These are phyloP conservation scores for Dothiorella sarmentorum DNA, from an alignment of 2,329 filamentous ascomycete genomes.

Conservation along the genomic window DNA sequence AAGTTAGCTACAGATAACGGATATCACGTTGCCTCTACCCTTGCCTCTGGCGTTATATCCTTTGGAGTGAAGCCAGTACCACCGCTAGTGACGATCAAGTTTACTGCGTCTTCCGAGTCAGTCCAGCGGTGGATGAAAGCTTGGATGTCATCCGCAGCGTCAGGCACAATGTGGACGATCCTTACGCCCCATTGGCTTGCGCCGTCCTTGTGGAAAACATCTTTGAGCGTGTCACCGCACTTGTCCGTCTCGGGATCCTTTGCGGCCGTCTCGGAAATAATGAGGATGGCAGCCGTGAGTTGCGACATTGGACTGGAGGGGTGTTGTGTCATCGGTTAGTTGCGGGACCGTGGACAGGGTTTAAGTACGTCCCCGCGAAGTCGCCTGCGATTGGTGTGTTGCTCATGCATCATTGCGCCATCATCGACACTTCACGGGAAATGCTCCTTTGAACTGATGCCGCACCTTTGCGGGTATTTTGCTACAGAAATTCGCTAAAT, in stretches of 20 bases:
- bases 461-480: constrained; percentile 12
- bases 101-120: constrained; percentile 59
- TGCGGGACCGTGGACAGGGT: background rate
- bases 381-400: background rate
- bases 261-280: constrained; percentile 87
- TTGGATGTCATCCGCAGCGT: constrained; percentile 73
- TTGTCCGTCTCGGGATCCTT: constrained; percentile 76
- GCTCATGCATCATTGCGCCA: background rate
- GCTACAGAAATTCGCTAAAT: constrained; percentile 14
- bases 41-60: constrained; percentile 87
- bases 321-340: constrained; percentile 11
- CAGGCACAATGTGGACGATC: constrained; percentile 72
- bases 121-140: constrained; percentile 68
- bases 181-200: constrained; percentile 68
- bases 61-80: constrained; percentile 87
- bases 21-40: background rate
- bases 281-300: constrained; percentile 72
- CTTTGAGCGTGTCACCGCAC: constrained; percentile 62
- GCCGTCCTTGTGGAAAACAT: constrained; percentile 66
- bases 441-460: constrained; percentile 1
- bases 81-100: constrained; percentile 83
- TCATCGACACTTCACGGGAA: background rate
- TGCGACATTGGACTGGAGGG: constrained; percentile 11
- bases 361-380: background rate
- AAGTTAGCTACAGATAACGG: constrained; percentile 4